A percentile compares a stretch with the other conserved stretches of the same genome.
These are phyloP conservation scores for Yamadazyma akitaensis DNA, from an alignment of 805 yeast species.

Conservation along the genomic window DNA sequence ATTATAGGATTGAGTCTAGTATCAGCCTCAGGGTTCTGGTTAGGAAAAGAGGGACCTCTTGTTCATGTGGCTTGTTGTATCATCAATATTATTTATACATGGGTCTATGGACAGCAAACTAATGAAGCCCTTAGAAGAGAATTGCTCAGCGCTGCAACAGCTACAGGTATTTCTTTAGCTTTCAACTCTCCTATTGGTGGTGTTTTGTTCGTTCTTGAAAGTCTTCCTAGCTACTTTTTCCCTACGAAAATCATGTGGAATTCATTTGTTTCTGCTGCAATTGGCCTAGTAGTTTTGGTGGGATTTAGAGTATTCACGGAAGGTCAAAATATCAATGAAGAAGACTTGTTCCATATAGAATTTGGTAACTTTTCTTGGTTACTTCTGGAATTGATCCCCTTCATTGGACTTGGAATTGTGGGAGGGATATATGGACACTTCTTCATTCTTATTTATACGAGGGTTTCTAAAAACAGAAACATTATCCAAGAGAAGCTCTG, in stretches of 20 bases:
- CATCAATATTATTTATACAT: slow-evolving; percentile 32
- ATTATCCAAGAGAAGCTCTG: slow-evolving; percentile 22
- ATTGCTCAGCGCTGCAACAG: slow-evolving; percentile 67
- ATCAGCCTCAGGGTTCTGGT: slow-evolving; percentile 75
- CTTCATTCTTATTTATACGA: slow-evolving; percentile 47
- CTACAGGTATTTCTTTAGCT: slow-evolving; percentile 82
- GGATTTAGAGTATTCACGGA: slow-evolving; percentile 40
- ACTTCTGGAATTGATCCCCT: slow-evolving; percentile 66
- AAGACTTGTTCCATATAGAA: slow-evolving; percentile 58
- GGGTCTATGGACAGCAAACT: slow-evolving; percentile 10
- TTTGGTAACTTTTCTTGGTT: slow-evolving; percentile 72
- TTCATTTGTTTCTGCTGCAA: slow-evolving; percentile 74
- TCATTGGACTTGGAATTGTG: slow-evolving; percentile 60
- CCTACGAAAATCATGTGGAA: slow-evolving; percentile 75
- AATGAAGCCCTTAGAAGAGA: slow-evolving; percentile 67
- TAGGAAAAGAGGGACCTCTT: slow-evolving; percentile 85
- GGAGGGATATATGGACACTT: slow-evolving; percentile 68
- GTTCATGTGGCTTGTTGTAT: slow-evolving; percentile 74
- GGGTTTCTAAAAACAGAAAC: slow-evolving; percentile 32
- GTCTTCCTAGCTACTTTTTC: slow-evolving; percentile 59
- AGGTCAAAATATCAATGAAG: slow-evolving; percentile 40
- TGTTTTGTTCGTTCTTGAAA: slow-evolving; percentile 72
- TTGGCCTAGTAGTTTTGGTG: slow-evolving; percentile 58
- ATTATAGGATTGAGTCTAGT: slow-evolving; percentile 57
- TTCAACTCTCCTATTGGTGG: slow-evolving; percentile 89